Evolutionary conservation across 2,329 filamentous ascomycete genomes (phyloP).

Genomic region (Penicillium oxalicum): DNA sequence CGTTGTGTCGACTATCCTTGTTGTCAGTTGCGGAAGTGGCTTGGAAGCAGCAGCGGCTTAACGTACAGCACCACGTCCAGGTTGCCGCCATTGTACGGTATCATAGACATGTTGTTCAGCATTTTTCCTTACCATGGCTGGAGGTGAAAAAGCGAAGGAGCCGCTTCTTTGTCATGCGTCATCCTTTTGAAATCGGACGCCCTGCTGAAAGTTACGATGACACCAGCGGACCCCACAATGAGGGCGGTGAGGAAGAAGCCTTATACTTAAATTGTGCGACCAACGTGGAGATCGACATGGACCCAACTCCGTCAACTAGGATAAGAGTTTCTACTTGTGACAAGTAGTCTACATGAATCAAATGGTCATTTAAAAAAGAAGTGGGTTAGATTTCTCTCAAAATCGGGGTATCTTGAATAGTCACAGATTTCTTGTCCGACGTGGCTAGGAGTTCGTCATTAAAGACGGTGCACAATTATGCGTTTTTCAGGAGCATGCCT

Average conservation of each 20-base stretch:
- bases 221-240: slow-evolving; percentile 1
- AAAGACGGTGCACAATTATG: too few species aligned
- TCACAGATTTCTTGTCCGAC: background rate
- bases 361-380: background rate
- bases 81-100: slow-evolving; percentile 39
- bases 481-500: too few species aligned
- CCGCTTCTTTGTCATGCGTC: background rate
- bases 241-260: slow-evolving; percentile 8
- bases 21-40: slow-evolving; percentile 10
- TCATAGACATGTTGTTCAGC: slow-evolving; percentile 39
- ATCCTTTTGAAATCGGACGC: background rate
- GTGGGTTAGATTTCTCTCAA: background rate
- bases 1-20: slow-evolving; percentile 69
- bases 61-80: slow-evolving; percentile 43
- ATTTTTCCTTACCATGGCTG: slow-evolving; percentile 14
- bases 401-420: background rate
- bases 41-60: background rate
- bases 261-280: background rate
- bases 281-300: too few species aligned
- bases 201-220: background rate
- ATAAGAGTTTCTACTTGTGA: too few species aligned
- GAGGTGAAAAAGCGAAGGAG: background rate
- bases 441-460: background rate
- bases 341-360: background rate
- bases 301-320: too few species aligned